Evolutionary conservation across 106 monocot species (phyloP).

Genomic region (Platanthera zijinensis): DNA sequence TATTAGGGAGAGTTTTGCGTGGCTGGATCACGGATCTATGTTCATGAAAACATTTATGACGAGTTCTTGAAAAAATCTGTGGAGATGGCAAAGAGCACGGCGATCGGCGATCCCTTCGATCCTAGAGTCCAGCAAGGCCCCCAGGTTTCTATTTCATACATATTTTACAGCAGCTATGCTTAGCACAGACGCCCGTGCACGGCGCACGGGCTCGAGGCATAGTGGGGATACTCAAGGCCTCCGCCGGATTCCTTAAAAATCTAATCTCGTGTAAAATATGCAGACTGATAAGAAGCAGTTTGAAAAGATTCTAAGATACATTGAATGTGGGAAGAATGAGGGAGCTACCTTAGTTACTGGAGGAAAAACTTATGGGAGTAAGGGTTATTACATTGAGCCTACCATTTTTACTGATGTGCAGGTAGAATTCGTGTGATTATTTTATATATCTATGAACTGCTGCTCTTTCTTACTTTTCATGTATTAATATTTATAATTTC

Average conservation of each 20-base stretch:
- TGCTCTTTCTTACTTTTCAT: no score
- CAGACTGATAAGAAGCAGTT: conserved; percentile 70
- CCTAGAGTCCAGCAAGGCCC: conserved; percentile 62
- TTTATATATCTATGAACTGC: no score
- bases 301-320: conserved; percentile 73
- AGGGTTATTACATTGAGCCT: conserved; percentile 78
- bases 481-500: no score
- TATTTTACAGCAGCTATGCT: no score
- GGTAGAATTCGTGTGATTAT: conserved; percentile 24
- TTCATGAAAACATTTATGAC: conserved; percentile 95
- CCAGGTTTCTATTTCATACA: conserved; percentile 33
- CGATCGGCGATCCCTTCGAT: conserved; percentile 91
- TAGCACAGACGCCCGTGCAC: no score
- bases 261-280: not conserved
- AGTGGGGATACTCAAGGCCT: no score
- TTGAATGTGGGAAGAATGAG: conserved; percentile 59
- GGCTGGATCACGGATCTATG: conserved; percentile 68
- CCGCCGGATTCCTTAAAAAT: no score
- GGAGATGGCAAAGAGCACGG: conserved; percentile 48
- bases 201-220: no score
- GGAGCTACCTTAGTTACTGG: conserved; percentile 73
- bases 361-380: conserved; percentile 52
- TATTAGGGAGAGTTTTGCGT: conserved; percentile 79
- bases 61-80: conserved; percentile 57
- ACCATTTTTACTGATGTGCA: conserved; percentile 87